Conservation (phyloP, 306 rosid species). For the Citrullus mucosospermus region DNA sequence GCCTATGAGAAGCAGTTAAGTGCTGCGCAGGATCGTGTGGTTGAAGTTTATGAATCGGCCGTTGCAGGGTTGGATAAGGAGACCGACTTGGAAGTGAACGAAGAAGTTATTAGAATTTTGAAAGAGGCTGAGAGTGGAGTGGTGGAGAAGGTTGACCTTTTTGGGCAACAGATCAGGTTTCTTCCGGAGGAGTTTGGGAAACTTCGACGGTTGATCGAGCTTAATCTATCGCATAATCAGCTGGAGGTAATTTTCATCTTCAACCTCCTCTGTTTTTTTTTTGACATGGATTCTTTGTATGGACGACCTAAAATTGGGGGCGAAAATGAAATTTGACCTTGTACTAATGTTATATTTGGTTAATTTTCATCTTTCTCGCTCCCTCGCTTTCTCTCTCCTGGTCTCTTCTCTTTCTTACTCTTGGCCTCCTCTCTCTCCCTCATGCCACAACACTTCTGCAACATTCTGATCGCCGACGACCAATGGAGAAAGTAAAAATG, state of each 20-base stretch:
- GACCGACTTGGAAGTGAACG: conserved; percentile 12
- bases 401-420: too few relatives aligned
- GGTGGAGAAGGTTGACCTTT: conserved; percentile 40
- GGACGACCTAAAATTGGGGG: too few relatives aligned
- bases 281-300: neutral
- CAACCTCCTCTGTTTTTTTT: neutral
- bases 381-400: too few relatives aligned
- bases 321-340: too few relatives aligned
- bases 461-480: too few relatives aligned
- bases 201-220: conserved; percentile 35
- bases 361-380: too few relatives aligned
- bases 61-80: conserved; percentile 5
- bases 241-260: conserved; percentile 32
- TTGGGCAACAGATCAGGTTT: conserved; percentile 24
- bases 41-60: conserved; percentile 45
- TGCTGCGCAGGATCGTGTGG: conserved; percentile 55
- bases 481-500: too few relatives aligned
- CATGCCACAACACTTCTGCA: too few relatives aligned
- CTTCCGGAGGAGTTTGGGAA: conserved; percentile 60
- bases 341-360: too few relatives aligned
- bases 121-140: conserved; percentile 42
- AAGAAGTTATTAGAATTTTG: conserved; percentile 46
- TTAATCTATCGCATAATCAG: conserved; percentile 51
- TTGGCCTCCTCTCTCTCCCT: too few relatives aligned
- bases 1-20: conserved; percentile 53